Evolutionary conservation across 805 yeast genomes (phyloP).

Genomic region (Cyberlindnera subsufficiens): DNA sequence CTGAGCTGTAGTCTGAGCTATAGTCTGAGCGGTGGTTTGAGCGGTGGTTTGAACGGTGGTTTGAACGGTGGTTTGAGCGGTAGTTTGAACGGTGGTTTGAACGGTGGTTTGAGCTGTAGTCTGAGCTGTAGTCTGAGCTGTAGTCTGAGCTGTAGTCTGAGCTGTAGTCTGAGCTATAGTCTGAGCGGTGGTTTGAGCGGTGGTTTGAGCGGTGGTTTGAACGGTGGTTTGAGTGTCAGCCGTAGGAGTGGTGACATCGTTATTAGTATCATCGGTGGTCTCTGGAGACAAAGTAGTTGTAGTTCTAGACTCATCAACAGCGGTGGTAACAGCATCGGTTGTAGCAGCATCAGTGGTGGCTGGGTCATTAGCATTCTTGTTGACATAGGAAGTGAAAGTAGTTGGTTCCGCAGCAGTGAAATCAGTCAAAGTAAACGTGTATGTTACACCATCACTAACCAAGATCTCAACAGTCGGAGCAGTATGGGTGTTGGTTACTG

Average conservation of each 20-base stretch:
- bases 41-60: neutral
- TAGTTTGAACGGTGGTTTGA: constrained; percentile 15
- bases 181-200: neutral
- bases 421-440: constrained; percentile 32
- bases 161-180: neutral
- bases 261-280: constrained; percentile 3
- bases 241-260: constrained; percentile 8
- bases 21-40: neutral
- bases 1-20: constrained; percentile 10
- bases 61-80: constrained; percentile 4
- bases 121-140: constrained; percentile 12
- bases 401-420: constrained; percentile 31
- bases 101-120: constrained; percentile 13
- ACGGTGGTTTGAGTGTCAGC: constrained; percentile 2
- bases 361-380: constrained; percentile 8
- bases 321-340: constrained; percentile 2
- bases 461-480: constrained; percentile 37
- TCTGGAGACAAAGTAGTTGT: constrained; percentile 16
- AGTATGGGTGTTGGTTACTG: constrained; percentile 30
- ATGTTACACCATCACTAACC: constrained; percentile 31
- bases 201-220: constrained; percentile 6
- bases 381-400: constrained; percentile 26
- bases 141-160: constrained; percentile 10
- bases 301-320: constrained; percentile 8
- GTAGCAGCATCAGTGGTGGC: constrained; percentile 16